Conservation (phyloP, 495 filamentous ascomycete species). For the Trypethelium eluteriae region DNA sequence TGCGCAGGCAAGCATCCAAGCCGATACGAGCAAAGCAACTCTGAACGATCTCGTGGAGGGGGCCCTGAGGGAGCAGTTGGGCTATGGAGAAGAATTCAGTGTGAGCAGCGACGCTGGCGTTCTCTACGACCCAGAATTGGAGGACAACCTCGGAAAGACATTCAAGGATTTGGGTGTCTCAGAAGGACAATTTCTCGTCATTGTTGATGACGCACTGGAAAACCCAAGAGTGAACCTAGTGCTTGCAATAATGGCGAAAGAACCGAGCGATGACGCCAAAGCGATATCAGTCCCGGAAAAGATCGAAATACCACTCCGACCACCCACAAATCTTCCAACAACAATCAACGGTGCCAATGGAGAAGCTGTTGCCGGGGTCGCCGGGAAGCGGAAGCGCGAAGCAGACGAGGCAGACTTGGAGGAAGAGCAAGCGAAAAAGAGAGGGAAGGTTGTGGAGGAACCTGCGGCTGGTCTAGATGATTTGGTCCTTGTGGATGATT, state of each 20-base stretch:
- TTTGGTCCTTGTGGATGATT: constrained; percentile 47
- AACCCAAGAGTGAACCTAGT: constrained; percentile 75
- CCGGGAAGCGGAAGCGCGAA: constrained; percentile 27
- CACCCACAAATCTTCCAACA: neutral
- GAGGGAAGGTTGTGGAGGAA: constrained; percentile 33
- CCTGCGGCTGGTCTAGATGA: constrained; percentile 26
- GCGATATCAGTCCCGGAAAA: constrained; percentile 40
- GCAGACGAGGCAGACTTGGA: constrained; percentile 39
- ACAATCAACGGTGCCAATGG: constrained; percentile 29
- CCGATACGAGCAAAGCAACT: constrained; percentile 68
- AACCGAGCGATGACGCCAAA: constrained; percentile 36
- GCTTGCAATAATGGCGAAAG: constrained; percentile 45
- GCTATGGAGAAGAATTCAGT: constrained; percentile 77
- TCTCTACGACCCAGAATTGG: constrained; percentile 81
- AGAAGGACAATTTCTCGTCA: constrained; percentile 67
- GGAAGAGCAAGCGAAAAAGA: constrained; percentile 42
- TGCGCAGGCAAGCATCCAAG: constrained; percentile 54
- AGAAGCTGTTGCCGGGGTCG: constrained; percentile 17
- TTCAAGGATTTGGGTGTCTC: constrained; percentile 65
- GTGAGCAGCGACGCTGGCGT: constrained; percentile 63
- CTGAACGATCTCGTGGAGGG: constrained; percentile 73
- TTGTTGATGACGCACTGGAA: constrained; percentile 80
- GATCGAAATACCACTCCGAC: constrained; percentile 43
- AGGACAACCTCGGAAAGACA: constrained; percentile 74
- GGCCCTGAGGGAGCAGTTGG: constrained; percentile 58